Evolutionary conservation across 179 eudicot species (phyloP).

Genomic region (Actinidia polygama): DNA sequence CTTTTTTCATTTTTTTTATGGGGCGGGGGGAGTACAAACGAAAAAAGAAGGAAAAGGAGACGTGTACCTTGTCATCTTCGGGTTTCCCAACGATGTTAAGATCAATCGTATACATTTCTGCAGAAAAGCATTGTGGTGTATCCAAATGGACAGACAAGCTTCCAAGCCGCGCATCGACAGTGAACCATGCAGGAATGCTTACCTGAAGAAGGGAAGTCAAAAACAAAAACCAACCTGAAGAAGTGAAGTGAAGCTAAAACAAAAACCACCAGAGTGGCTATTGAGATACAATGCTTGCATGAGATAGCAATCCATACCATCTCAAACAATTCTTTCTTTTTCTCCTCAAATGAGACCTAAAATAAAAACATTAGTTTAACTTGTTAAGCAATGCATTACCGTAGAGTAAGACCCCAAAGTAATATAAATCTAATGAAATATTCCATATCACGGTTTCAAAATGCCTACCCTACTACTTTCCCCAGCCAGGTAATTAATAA

Average conservation of each 20-base stretch:
- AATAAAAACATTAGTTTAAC: slow-evolving; percentile 35
- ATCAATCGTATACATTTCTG: slow-evolving; percentile 98
- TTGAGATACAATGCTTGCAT: neutral
- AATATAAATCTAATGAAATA: neutral
- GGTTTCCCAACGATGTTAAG: slow-evolving; percentile 79
- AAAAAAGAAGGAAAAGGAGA: neutral
- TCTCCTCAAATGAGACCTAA: slow-evolving; percentile 90
- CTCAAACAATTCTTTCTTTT: slow-evolving; percentile 89
- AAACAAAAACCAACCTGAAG: slow-evolving; percentile 48
- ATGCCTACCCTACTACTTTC: neutral
- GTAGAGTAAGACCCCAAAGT: slow-evolving; percentile 19
- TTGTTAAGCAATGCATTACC: slow-evolving; percentile 20
- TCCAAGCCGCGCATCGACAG: slow-evolving; percentile 94
- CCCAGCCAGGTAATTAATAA: slow-evolving; percentile 2
- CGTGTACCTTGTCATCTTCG: slow-evolving; percentile 92
- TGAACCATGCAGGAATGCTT: slow-evolving; percentile 96
- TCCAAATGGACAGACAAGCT: slow-evolving; percentile 92
- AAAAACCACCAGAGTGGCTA: neutral
- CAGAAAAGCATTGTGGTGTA: slow-evolving; percentile 98
- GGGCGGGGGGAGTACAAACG: too few species aligned
- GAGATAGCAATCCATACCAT: slow-evolving; percentile 57
- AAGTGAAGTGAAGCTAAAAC: slow-evolving; percentile 21
- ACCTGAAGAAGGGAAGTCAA: slow-evolving; percentile 54
- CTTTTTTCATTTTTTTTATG: neutral
- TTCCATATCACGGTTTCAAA: neutral